A percentile compares a stretch with the other conserved stretches of the same genome.
Evolutionary conservation across 2,329 filamentous ascomycete genomes (phyloP).

Genomic region (Aureobasidium sp.): DNA sequence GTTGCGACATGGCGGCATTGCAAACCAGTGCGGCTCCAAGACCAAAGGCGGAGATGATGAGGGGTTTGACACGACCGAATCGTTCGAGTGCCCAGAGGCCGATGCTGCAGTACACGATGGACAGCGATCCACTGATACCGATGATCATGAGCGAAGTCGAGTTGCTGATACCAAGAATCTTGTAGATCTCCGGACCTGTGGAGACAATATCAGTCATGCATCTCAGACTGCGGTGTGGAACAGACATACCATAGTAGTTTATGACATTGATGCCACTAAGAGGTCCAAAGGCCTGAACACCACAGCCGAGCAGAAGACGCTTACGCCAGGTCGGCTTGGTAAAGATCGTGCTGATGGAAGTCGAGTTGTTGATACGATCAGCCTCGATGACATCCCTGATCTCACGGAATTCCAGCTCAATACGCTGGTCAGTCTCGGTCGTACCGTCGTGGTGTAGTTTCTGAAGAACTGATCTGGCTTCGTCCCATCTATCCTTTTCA

Average conservation of each 20-base stretch:
- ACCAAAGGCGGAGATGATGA: constrained; percentile 37
- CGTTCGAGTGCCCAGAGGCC: constrained; percentile 27
- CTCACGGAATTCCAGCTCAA: constrained; percentile 49
- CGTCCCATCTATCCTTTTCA: constrained; percentile 20
- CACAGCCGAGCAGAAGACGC: constrained; percentile 14
- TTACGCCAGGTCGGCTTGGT: constrained; percentile 47
- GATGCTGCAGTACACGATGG: constrained; percentile 17
- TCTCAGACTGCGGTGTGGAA: not conserved
- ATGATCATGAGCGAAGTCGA: constrained; percentile 16
- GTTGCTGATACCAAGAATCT: constrained; percentile 14
- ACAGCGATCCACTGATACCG: constrained; percentile 16
- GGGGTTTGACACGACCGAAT: constrained; percentile 40
- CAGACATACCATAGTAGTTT: constrained; percentile 14
- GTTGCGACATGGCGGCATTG: constrained; percentile 32
- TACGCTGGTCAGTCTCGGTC: constrained; percentile 19
- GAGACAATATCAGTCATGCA: not conserved
- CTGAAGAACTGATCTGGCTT: constrained; percentile 20
- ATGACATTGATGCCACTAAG: constrained; percentile 14
- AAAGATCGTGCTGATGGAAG: constrained; percentile 50
- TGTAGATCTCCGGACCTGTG: constrained; percentile 16
- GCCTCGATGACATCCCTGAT: constrained; percentile 55
- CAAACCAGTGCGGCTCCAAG: constrained; percentile 33
- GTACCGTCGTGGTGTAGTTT: constrained; percentile 46
- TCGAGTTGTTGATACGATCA: constrained; percentile 45
- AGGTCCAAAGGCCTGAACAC: constrained; percentile 14